Base-by-base conservation (phyloP, 208 protist genomes). In the Acanthamoeba rhysodes region DNA sequence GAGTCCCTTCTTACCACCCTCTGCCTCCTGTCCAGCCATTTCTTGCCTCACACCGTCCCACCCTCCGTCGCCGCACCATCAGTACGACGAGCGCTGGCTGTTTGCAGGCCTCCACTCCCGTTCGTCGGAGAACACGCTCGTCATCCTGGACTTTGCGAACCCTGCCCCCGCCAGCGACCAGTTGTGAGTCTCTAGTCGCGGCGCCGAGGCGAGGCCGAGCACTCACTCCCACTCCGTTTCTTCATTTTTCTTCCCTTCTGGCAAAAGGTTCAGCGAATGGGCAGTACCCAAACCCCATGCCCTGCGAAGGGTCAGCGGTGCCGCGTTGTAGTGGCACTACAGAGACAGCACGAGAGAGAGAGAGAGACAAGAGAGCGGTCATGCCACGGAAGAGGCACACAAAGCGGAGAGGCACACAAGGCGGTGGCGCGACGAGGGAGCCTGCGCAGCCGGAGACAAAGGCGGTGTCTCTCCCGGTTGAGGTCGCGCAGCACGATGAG, bases 41-140 rank as follows among this genome's bases (percentile, higher is more conserved):
- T 48, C n/a, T 7, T 48, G 2, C 70, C 32, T 50, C n/a, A 48
- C n/a, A 10, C 41, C 3, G 2, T 2, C 41, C 4, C 34, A 12
- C 45, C 45, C 45, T 14, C 45, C 12, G 12, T 50, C 45, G 10
- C 20, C n/a, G 3, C 18, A 74, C 34, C 6, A 32, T 16, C 74
- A 82, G 74, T 82, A 82, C 24, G 41, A 82, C 41, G 74, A 82
- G 41, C 74, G 41, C 1, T 82, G 74, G 74, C 41, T 82, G 24
- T 82, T 82, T 14, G 74, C 74, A 12, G 74, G 74, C 74, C 41
- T 82, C 1, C 74, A 82, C 41, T 20, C 41, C 20, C 37, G 27
- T 2, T 20, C 72, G 4, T 22, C 74, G 37, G 24, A 53, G n/a
- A 55, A 53, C 41, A 29, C 74, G 74, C 74, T 82, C 9, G 12